Evolutionary conservation across 2,329 filamentous ascomycete species (phyloP).

Genomic region (Fusarium sp.): DNA sequence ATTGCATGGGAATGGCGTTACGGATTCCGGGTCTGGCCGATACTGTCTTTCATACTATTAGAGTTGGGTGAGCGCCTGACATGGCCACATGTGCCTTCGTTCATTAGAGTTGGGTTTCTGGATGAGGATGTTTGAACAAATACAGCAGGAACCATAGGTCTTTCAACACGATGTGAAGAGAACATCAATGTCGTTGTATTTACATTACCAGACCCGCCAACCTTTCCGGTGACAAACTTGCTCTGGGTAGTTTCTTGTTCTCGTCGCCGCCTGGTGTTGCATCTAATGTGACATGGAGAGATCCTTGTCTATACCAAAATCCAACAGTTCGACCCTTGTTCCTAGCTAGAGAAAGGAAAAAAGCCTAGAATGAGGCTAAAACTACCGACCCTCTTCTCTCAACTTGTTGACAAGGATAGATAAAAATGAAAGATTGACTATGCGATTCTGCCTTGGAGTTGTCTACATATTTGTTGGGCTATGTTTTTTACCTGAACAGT

Average conservation of each 20-base stretch:
- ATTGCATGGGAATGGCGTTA: slow-evolving; percentile 43
- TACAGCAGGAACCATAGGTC: background rate
- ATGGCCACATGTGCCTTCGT: slow-evolving; percentile 32
- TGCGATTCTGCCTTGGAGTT: too few relatives aligned
- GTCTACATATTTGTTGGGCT: too few relatives aligned
- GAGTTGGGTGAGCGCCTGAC: slow-evolving; percentile 28
- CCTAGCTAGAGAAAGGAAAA: background rate
- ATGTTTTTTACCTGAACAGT: too few relatives aligned
- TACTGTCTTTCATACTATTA: slow-evolving; percentile 34
- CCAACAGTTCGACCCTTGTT: background rate
- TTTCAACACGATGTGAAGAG: background rate
- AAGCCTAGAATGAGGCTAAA: background rate
- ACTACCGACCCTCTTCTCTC: too few relatives aligned
- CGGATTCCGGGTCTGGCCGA: slow-evolving; percentile 15
- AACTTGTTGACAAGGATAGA: background rate
- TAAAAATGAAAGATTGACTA: too few relatives aligned
- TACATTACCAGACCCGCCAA: background rate
- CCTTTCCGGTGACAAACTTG: background rate
- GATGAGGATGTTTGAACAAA: slow-evolving; percentile 17
- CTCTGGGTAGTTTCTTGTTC: background rate
- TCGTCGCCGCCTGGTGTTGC: background rate
- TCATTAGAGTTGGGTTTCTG: slow-evolving; percentile 19
- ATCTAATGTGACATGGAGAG: background rate
- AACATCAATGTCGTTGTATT: slow-evolving; percentile 5
- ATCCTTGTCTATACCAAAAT: slow-evolving; percentile 3